These are phyloP conservation scores for Vitis rupestris DNA, from an alignment of 164 flowering plant species.

Conservation along the genomic window DNA sequence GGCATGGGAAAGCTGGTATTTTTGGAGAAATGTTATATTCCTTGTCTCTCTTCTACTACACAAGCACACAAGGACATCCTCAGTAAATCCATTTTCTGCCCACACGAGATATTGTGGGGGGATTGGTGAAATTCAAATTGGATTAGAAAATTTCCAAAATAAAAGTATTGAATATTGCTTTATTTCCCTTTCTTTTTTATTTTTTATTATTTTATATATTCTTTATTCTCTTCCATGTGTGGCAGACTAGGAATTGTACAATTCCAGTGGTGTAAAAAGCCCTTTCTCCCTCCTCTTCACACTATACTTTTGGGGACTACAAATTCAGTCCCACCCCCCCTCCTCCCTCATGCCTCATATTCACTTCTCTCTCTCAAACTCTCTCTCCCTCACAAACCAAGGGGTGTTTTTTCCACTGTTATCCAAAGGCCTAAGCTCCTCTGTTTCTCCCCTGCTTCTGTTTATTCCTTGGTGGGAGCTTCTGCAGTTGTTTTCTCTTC, in stretches of 20 bases:
- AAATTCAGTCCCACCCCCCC: constrained; percentile 41
- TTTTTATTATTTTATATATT: constrained; percentile 1
- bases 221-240: constrained; percentile 19
- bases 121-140: constrained; percentile 1
- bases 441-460: constrained; percentile 11
- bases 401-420: background rate
- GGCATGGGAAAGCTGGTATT: constrained; percentile 14
- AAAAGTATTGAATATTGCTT: background rate
- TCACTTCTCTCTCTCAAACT: constrained; percentile 8
- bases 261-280: constrained; percentile 47
- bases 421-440: constrained; percentile 5
- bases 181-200: background rate
- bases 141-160: background rate
- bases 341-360: constrained; percentile 21
- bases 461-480: background rate
- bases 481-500: background rate
- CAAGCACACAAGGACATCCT: constrained; percentile 5
- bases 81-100: background rate
- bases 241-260: constrained; percentile 27
- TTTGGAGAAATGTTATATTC: constrained; percentile 19
- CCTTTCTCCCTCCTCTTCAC: constrained; percentile 17
- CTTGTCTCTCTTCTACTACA: constrained; percentile 16
- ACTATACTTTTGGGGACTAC: constrained; percentile 45
- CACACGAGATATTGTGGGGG: background rate
- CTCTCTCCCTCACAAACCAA: constrained; percentile 3